phyloP scores from a whole-genome alignment of 2,329 filamentous ascomycete genomes.

The Curvularia sp. region DNA sequence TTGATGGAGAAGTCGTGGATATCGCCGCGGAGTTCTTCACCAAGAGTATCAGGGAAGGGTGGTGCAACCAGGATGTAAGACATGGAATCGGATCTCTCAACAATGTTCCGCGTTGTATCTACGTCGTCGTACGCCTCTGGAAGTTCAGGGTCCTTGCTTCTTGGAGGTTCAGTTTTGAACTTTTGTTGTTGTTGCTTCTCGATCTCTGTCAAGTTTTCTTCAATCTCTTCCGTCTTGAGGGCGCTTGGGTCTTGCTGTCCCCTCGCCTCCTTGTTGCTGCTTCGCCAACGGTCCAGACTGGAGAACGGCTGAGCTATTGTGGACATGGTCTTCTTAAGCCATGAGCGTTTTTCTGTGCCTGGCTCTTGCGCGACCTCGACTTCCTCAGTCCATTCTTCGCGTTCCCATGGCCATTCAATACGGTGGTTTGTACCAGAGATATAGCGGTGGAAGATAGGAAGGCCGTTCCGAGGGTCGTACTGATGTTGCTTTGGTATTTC shows the following conservation, averaged over 20 bases:
- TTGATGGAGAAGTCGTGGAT: constrained; percentile 70
- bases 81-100: constrained; percentile 64
- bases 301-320: constrained; percentile 30
- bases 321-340: constrained; percentile 22
- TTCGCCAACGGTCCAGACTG: constrained; percentile 27
- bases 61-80: constrained; percentile 77
- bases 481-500: constrained; percentile 40
- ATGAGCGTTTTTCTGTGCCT: constrained; percentile 20
- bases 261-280: constrained; percentile 12
- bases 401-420: constrained; percentile 46
- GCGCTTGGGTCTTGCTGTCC: constrained; percentile 7
- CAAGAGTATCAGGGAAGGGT: constrained; percentile 78
- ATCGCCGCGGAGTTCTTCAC: constrained; percentile 84
- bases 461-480: constrained; percentile 38
- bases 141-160: constrained; percentile 19
- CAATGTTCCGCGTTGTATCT: constrained; percentile 79
- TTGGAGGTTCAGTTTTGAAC: constrained; percentile 17
- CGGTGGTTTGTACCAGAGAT: constrained; percentile 44
- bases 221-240: constrained; percentile 9
- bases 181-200: constrained; percentile 19
- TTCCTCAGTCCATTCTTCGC: constrained; percentile 18
- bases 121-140: constrained; percentile 52
- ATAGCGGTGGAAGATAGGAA: constrained; percentile 45
- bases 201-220: constrained; percentile 18
- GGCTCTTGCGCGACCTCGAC: constrained; percentile 13